Base-by-base conservation (phyloP, 2,329 filamentous ascomycete species). In the Gnomoniopsis smithogilvyi region DNA sequence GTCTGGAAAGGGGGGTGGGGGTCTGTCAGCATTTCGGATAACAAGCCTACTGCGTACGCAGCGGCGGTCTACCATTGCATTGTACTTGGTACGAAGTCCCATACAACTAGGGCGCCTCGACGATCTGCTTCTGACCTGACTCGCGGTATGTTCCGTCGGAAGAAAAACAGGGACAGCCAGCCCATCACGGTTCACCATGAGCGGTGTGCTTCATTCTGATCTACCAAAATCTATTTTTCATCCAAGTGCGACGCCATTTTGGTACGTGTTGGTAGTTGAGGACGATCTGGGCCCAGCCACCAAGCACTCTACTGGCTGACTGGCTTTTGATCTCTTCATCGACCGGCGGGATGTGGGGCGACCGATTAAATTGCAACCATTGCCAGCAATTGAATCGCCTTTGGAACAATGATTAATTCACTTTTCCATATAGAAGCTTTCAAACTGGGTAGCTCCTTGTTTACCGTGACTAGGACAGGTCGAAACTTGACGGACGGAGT, bases 401-500 rank as follows among this genome's bases (percentile, higher is more conserved):
- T 19, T 19, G 15, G 19, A 43, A n/a, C 15, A 15, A 17, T 43
- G 14, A 11, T n/a, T 19, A 17, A 43, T n/a, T 12, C 6, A 12
- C 14, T 43, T 19, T 12, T 10, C 8, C 8, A 8, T 38, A 15
- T 38, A 38, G 8, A 15, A 3, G n/a, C 12, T 4, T 41, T n/a
- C 38, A 14, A 6, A 41, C 26, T 43, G 38, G 50, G 45, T 41
- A 55, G 34, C 15, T 26, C 56, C 45, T 45, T 43, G 56, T 33
- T 38, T 36, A 49, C 14, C 21, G 22, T 59, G 50, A 46, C 51
- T 34, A 41, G 45, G 21, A 8, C 19, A 45, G 7, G 8, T 55
- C 51, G 54, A 48, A 51, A 46, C 56, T 59, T 30, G 57, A 59
- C 57, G 57, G 57, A 59, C 51, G 51, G 57, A 55, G 36, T 54